Percentiles rank a stretch among this genome's conserved stretches.
These are phyloP conservation scores for Mucor racemosus DNA, from an alignment of 371 early-diverging fungal genomes.

Conservation along the genomic window DNA sequence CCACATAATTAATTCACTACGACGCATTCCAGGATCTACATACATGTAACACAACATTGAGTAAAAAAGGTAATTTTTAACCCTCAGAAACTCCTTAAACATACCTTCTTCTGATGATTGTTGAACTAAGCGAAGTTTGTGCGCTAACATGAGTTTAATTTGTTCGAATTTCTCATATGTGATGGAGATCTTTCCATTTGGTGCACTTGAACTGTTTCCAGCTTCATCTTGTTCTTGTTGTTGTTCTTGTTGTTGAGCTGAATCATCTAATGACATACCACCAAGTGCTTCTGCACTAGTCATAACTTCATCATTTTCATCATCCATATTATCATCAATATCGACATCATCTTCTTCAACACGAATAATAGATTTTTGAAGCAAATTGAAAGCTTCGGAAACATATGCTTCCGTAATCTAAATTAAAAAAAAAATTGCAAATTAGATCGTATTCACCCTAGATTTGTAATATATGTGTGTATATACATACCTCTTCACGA, in stretches of 20 bases:
- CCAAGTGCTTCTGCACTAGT: constrained; percentile 45
- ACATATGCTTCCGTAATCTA: constrained; percentile 82
- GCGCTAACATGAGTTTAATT: constrained; percentile 73
- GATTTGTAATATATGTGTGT: neutral
- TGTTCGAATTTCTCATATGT: constrained; percentile 82
- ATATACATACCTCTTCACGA: constrained; percentile 60
- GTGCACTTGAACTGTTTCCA: constrained; percentile 23
- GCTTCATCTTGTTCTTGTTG: constrained; percentile 47
- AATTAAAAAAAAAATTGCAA: constrained; percentile 7
- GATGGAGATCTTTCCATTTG: constrained; percentile 51
- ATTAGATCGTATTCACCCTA: neutral
- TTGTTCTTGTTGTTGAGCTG: constrained; percentile 22
- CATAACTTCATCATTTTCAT: constrained; percentile 39
- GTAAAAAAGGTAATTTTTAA: neutral
- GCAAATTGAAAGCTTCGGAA: constrained; percentile 89
- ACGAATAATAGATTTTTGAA: constrained; percentile 92
- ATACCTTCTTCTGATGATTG: constrained; percentile 36
- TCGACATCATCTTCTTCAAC: constrained; percentile 91
- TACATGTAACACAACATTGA: neutral
- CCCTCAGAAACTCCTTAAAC: neutral
- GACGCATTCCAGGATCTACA: constrained; percentile 63
- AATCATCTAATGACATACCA: constrained; percentile 33
- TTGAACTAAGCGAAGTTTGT: constrained; percentile 61
- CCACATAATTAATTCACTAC: constrained; percentile 79
- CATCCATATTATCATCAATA: constrained; percentile 57